Conservation (phyloP, 2,329 filamentous ascomycete genomes). For the Fusarium oligoseptatum region DNA sequence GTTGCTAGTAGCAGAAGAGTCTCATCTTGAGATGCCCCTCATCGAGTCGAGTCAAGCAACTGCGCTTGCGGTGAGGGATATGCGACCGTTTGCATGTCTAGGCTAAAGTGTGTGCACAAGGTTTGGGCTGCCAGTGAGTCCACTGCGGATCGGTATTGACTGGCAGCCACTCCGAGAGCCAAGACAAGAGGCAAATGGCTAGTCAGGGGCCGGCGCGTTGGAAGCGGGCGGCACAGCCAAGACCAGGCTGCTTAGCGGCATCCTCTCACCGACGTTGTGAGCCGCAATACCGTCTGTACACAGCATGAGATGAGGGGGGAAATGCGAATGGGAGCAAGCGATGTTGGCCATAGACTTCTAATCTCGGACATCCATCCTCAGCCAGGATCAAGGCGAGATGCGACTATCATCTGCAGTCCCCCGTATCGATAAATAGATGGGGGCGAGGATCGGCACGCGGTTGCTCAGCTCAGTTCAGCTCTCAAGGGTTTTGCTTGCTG, state of each 20-base stretch:
- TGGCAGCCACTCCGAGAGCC: conserved; percentile 16
- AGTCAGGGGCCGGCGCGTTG: conserved; percentile 31
- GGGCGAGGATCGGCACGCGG: conserved; percentile 16
- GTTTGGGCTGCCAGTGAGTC: conserved; percentile 6
- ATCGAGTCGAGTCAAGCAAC: not conserved
- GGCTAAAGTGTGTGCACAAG: conserved; percentile 21
- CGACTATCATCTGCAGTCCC: conserved; percentile 27
- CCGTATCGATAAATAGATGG: conserved; percentile 28
- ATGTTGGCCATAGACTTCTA: conserved; percentile 23
- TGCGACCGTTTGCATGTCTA: not conserved
- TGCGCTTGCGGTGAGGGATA: conserved; percentile 9
- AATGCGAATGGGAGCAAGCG: conserved; percentile 6
- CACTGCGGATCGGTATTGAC: conserved; percentile 6
- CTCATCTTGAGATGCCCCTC: not conserved
- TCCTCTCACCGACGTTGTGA: conserved; percentile 17
- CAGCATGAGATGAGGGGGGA: conserved; percentile 14
- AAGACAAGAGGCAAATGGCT: conserved; percentile 5
- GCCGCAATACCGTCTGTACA: conserved; percentile 12
- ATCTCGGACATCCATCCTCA: conserved; percentile 1
- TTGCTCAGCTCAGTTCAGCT: not conserved
- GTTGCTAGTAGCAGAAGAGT: conserved; percentile 1
- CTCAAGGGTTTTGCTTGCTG: not conserved
- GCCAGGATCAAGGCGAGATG: conserved; percentile 23
- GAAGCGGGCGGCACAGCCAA: conserved; percentile 29
- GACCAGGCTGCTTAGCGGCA: conserved; percentile 8